Percentiles rank a stretch among this genome's conserved stretches.
Evolutionary conservation across 805 yeast species (phyloP).

Genomic region (Torulaspora maleeae): DNA sequence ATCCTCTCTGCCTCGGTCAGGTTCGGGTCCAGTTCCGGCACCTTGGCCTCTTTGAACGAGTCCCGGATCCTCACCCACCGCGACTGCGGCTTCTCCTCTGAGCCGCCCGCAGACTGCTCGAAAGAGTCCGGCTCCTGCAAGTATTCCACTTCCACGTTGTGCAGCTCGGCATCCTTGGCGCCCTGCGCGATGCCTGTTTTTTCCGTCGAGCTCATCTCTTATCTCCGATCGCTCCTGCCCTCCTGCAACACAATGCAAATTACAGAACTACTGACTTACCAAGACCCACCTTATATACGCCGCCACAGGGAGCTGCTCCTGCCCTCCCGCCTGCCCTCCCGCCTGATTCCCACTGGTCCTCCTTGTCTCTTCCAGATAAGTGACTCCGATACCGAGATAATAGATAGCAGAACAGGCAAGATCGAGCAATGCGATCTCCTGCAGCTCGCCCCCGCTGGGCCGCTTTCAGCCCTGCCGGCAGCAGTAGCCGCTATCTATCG

Average conservation of each 20-base stretch:
- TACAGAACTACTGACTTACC: no score
- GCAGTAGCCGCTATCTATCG: no score
- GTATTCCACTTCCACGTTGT: slow-evolving; percentile 13
- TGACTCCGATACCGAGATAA: no score
- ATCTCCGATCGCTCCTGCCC: no score
- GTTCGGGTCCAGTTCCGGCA: slow-evolving; percentile 38
- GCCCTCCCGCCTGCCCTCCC: not conserved
- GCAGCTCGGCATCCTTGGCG: slow-evolving; percentile 7
- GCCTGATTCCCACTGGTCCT: not conserved
- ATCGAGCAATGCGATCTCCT: no score
- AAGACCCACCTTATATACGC: no score
- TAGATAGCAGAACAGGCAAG: no score
- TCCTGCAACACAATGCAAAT: no score
- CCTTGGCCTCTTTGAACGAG: slow-evolving; percentile 43
- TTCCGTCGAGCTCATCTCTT: slow-evolving; percentile 2
- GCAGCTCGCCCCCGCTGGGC: no score
- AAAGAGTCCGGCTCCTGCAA: slow-evolving; percentile 11
- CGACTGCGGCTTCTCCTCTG: slow-evolving; percentile 14
- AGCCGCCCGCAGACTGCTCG: slow-evolving; percentile 2
- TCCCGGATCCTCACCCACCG: slow-evolving; percentile 46
- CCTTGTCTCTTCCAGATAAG: not conserved
- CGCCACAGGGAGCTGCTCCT: no score
- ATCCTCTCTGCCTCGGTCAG: slow-evolving; percentile 43
- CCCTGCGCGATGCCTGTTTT: slow-evolving; percentile 2
- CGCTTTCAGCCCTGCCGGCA: no score